Evolutionary conservation across 140 eudicot species (phyloP).

Genomic region (Flaveria floridana): DNA sequence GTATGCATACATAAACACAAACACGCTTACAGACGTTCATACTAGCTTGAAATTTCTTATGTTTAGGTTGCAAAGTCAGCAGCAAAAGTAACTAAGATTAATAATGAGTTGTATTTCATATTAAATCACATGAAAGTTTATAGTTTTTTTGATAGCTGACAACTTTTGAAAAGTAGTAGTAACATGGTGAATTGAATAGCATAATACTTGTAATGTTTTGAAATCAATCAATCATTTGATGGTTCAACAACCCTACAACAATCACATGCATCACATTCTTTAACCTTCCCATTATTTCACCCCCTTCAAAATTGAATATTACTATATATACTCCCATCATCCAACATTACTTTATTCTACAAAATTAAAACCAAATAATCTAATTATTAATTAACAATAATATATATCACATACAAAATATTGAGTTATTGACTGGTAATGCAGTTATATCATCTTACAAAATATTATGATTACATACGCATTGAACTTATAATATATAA

Average conservation of each 20-base stretch:
- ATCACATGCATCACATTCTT: constrained; percentile 75
- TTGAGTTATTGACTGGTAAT: no score
- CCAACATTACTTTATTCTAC: background rate
- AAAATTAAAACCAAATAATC: background rate
- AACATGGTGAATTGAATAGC: constrained; percentile 16
- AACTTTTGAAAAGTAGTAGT: constrained; percentile 18
- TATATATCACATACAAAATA: background rate
- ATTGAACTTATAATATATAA: background rate
- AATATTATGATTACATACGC: background rate
- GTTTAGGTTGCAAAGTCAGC: constrained; percentile 18
- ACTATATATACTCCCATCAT: background rate
- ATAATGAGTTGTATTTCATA: background rate
- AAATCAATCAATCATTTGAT: constrained; percentile 16
- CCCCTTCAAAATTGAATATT: background rate
- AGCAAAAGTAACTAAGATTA: background rate
- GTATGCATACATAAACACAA: no score
- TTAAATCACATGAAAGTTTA: background rate
- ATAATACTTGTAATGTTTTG: background rate
- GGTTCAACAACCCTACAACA: constrained; percentile 68
- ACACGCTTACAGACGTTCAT: no score
- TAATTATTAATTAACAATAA: background rate
- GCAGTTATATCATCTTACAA: background rate
- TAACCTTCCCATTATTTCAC: constrained; percentile 12
- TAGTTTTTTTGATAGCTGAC: constrained; percentile 7
- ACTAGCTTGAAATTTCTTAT: no score